phyloP scores from a whole-genome alignment of 2,329 filamentous ascomycete species.

The Aspergillus eucalypticola region DNA sequence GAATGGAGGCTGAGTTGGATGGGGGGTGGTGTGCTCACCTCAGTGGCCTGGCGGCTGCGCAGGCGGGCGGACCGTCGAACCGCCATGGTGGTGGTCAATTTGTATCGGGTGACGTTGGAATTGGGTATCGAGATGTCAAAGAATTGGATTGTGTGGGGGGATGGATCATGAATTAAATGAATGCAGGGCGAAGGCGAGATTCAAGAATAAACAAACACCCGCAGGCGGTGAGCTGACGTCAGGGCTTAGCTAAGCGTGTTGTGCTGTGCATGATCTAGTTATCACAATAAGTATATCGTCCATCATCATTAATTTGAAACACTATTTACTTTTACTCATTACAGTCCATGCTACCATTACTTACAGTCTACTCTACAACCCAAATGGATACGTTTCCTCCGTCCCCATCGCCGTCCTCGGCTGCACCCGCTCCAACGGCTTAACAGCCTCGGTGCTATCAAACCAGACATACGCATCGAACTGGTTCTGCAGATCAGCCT shows the following conservation, averaged over 20 bases:
- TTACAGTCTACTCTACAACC: constrained; percentile 35
- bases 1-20: constrained; percentile 5
- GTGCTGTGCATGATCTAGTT: background rate
- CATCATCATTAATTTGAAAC: too few relatives aligned
- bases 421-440: constrained; percentile 49
- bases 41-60: constrained; percentile 34
- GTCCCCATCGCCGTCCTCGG: constrained; percentile 44
- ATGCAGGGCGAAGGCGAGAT: constrained; percentile 6
- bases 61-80: constrained; percentile 45
- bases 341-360: background rate
- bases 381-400: constrained; percentile 57
- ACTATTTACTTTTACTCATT: background rate
- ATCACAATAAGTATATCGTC: too few relatives aligned
- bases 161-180: background rate
- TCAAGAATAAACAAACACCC: constrained; percentile 19
- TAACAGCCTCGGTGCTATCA: constrained; percentile 48
- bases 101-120: background rate
- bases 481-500: constrained; percentile 49
- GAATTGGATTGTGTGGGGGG: constrained; percentile 1
- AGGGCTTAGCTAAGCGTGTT: background rate
- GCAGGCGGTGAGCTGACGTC: constrained; percentile 21
- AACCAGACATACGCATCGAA: constrained; percentile 56
- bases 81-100: constrained; percentile 29
- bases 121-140: background rate
- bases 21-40: constrained; percentile 31